Conservation (phyloP, 2,329 filamentous ascomycete species). For the Cladosporium sp. region DNA sequence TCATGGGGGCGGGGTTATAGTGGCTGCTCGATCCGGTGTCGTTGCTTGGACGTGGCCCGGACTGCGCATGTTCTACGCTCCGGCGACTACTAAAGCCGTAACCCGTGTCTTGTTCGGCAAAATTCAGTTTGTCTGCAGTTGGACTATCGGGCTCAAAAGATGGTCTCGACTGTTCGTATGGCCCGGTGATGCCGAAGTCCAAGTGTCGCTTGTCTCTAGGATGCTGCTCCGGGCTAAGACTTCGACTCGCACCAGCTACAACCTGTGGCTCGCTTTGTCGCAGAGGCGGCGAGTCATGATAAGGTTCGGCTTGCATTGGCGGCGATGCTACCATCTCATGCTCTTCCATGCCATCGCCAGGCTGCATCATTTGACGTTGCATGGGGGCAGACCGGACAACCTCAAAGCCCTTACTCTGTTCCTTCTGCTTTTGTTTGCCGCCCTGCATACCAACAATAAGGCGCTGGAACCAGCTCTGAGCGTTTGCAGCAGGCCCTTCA, state of each 20-base stretch:
- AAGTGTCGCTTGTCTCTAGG: constrained; percentile 19
- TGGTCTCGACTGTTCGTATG: constrained; percentile 12
- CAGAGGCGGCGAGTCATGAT: constrained; percentile 32
- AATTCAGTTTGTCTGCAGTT: not conserved
- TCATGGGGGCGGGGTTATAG: not conserved
- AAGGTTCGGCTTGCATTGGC: constrained; percentile 35
- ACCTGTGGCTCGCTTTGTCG: constrained; percentile 23
- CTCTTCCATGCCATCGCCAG: constrained; percentile 52
- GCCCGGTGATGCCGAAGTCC: constrained; percentile 28
- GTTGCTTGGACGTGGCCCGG: constrained; percentile 6
- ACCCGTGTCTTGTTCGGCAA: not conserved
- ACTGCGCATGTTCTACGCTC: constrained; percentile 4
- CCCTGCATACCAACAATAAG: constrained; percentile 53
- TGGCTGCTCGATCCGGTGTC: constrained; percentile 3
- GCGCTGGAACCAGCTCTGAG: constrained; percentile 82
- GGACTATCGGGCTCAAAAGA: constrained; percentile 20
- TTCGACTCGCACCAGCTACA: constrained; percentile 25
- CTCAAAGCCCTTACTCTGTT: constrained; percentile 90
- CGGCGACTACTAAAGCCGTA: not conserved
- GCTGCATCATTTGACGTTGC: constrained; percentile 47
- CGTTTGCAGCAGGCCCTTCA: constrained; percentile 84
- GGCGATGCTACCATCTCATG: constrained; percentile 38
- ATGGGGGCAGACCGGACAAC: constrained; percentile 85
- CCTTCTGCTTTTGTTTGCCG: constrained; percentile 72
- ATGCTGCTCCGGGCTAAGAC: constrained; percentile 5